Evolutionary conservation across 768 basidiomycete species (phyloP), one percentile per base, ranked within the genome.

Genomic region (Trametes cubensis): DNA sequence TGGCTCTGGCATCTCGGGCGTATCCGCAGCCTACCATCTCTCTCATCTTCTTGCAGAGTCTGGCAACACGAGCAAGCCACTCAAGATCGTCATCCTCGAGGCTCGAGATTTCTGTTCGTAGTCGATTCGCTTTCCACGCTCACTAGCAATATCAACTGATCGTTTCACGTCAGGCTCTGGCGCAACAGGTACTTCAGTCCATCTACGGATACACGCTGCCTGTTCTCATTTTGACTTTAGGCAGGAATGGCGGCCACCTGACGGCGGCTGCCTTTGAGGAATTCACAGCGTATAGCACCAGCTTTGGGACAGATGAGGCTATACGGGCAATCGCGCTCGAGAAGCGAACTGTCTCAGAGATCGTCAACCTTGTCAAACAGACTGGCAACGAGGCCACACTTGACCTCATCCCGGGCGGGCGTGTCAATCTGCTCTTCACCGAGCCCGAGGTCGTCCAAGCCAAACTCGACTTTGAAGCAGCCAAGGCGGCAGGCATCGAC

Each of bases 21-120:
- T 90, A 7, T 84, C 85, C 20, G 80, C 84, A 4, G 89, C 90
- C 7, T 92, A 90, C 72, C 89, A 93, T 69, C 76, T 94, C 38
- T 77, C 85, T 3, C 76, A 78, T 53, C 40, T 62, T 17, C 39
- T 71, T 39, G 63, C 58, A 15, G 41, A 55, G 3, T 30, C 34
- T 17, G 38, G 68, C 13, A 61, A 47, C 14, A 34, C 60, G 21
- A 55, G 53, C 23, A 48, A 65, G 42, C 68, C 78, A 18, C 63
- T 83, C 46, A 84, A 76, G 30, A 79, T 87, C 0, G 84, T 87
- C 18, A 77, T 95, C 14, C 72, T 97, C 10, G 94, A 96, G 70
- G 95, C 93, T 4, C 78, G 95, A 67, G 88, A 92, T 69, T 89
- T 95, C 73, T 90, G 94, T 93, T 23, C 75, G 90, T 38, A 66